Evolutionary conservation across 1,284 basidiomycete genomes (phyloP).

Genomic region (Trichosporon sp.): DNA sequence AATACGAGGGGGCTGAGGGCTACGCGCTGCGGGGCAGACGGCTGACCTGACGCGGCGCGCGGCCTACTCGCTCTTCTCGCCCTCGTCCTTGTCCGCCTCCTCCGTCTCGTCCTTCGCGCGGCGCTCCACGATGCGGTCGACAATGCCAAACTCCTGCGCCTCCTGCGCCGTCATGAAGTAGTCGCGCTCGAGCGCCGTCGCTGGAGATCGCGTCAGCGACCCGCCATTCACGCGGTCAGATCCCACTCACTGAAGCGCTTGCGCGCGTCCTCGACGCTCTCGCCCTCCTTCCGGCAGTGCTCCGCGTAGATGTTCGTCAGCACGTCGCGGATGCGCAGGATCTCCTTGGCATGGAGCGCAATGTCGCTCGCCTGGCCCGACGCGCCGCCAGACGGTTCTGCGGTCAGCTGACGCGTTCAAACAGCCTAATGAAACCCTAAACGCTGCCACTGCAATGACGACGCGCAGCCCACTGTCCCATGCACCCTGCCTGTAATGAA

Average conservation of each 20-base stretch:
- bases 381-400: constrained; percentile 90
- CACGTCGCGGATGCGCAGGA: constrained; percentile 73
- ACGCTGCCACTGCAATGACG: not conserved
- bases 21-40: not conserved
- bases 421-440: not conserved
- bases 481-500: not conserved
- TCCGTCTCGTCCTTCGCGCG: constrained; percentile 30
- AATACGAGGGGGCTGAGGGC: not conserved
- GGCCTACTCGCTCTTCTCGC: constrained; percentile 8
- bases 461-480: not conserved
- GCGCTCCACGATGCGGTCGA: constrained; percentile 75
- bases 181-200: constrained; percentile 81
- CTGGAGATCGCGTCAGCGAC: constrained; percentile 38
- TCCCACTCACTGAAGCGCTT: constrained; percentile 71
- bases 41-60: not conserved
- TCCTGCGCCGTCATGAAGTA: constrained; percentile 90
- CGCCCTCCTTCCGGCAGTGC: constrained; percentile 62
- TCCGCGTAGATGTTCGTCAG: constrained; percentile 72
- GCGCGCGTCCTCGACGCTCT: constrained; percentile 61
- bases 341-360: constrained; percentile 88
- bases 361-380: constrained; percentile 90
- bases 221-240: too few relatives aligned
- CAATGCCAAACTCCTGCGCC: constrained; percentile 81
- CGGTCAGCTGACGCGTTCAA: not conserved
- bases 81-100: constrained; percentile 1